These are phyloP conservation scores for Blumeria hordei DNA, from an alignment of 2,329 filamentous ascomycete species.

Conservation along the genomic window DNA sequence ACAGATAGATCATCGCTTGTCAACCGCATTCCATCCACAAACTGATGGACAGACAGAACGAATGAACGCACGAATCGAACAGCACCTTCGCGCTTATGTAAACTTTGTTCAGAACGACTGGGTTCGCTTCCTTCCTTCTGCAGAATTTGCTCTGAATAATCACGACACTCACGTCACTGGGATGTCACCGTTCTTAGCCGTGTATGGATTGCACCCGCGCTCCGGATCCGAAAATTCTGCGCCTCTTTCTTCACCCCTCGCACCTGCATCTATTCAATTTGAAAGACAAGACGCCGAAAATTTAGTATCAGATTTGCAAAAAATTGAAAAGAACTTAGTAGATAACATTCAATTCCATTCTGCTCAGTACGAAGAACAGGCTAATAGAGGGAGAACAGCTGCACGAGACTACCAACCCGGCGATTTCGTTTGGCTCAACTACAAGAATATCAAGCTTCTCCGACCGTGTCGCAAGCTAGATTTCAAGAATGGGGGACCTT, in stretches of 20 bases:
- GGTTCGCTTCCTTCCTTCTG: conserved; percentile 1
- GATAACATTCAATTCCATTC: background rate
- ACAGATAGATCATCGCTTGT: background rate
- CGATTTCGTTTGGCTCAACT: background rate
- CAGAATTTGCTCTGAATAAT: conserved; percentile 3
- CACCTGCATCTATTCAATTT: background rate
- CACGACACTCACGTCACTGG: background rate
- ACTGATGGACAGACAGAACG: background rate
- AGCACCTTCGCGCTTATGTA: conserved; percentile 2
- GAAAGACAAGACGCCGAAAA: background rate
- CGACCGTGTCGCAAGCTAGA: no score
- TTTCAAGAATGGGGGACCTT: no score
- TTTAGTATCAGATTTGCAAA: background rate
- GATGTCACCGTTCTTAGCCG: background rate
- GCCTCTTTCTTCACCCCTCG: background rate
- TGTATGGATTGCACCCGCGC: background rate
- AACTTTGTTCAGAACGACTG: conserved; percentile 3
- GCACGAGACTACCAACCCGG: background rate
- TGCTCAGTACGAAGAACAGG: background rate
- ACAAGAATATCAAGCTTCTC: background rate
- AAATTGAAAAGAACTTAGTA: background rate
- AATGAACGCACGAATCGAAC: conserved; percentile 1
- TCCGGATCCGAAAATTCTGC: conserved; percentile 1
- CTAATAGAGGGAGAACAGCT: background rate
- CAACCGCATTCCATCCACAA: background rate